Base-by-base conservation (phyloP, 2,329 filamentous ascomycete species). In the Chaetothyriales sp. region DNA sequence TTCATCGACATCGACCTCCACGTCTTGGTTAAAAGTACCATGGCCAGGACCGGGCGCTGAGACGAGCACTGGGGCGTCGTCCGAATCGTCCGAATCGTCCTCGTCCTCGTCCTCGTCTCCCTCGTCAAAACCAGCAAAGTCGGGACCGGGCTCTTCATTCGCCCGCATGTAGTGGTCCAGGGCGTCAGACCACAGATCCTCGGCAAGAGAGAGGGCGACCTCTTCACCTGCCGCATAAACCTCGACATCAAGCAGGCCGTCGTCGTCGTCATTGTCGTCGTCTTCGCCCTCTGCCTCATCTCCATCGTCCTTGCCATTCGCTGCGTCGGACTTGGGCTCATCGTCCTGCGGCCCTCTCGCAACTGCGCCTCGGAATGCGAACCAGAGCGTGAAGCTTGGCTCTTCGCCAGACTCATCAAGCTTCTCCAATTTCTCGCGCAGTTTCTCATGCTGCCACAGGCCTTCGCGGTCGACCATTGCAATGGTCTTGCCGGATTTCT, bases 161-260 rank as follows among this genome's bases (percentile, higher is more conserved):
- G 18, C 43, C 46, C 49, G 48, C 51, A 55, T 56, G 54, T 55
- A 61, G 48, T 55, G 58, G 37, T 61, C 59, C 53, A 61, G 56
- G 45, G 55, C 58, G 40, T 61, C 53, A 13, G 55, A 28, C 58
- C 58, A 61, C 49, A 97, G 72, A 61, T 97, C 90, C 65, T 97
- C 89, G 7, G 85, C 81, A 60, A 97, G 75, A 54, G 81, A 76
- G 56, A 88, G 77, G 43, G 89, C 89, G 47, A 97, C 69, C 56
- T 89, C 85, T 60, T 94, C 88, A 19, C 86, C 90, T 44, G 81
- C 81, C n/a, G 86, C 84, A 74, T 92, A 95, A 61, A 94, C 83
- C 69, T 95, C 90, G 47, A 83, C 76, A 50, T 82, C 80, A 55
- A 82, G 77, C 59, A 83, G 77, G 57, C 83, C 78, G 28, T 80